phyloP scores from a whole-genome alignment of 345 rosid species.

The Rubroshorea leprosula region DNA sequence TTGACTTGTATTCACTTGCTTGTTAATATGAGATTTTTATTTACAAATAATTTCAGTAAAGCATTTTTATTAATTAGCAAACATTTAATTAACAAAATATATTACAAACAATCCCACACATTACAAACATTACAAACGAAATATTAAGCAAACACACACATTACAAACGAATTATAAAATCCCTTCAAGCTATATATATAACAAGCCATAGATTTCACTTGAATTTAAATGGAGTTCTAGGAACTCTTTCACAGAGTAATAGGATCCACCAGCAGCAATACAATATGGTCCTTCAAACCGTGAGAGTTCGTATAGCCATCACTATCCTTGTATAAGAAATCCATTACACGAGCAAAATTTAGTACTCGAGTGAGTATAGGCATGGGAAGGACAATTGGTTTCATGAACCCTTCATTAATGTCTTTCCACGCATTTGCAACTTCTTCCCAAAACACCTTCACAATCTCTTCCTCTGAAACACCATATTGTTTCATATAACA shows the following conservation, averaged over 20 bases:
- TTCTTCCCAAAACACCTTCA: neutral
- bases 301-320: slow-evolving; percentile 3
- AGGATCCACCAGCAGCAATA: neutral
- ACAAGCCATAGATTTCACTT: no score
- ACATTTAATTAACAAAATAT: no score
- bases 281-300: neutral
- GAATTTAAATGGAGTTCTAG: neutral
- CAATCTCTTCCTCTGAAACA: neutral
- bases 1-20: no score
- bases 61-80: no score
- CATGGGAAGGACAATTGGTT: neutral
- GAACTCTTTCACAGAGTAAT: no score
- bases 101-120: no score
- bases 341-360: slow-evolving; percentile 4
- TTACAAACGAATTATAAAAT: no score
- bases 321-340: slow-evolving; percentile 3
- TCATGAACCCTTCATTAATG: neutral
- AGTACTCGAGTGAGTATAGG: slow-evolving; percentile 1
- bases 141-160: no score
- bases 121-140: no score
- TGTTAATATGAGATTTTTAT: no score
- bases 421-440: slow-evolving; percentile 8
- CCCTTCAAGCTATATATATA: no score
- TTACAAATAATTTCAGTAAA: no score
- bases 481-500: slow-evolving; percentile 8